phyloP scores from a whole-genome alignment of 495 filamentous ascomycete species.

The Penicillium herquei region DNA sequence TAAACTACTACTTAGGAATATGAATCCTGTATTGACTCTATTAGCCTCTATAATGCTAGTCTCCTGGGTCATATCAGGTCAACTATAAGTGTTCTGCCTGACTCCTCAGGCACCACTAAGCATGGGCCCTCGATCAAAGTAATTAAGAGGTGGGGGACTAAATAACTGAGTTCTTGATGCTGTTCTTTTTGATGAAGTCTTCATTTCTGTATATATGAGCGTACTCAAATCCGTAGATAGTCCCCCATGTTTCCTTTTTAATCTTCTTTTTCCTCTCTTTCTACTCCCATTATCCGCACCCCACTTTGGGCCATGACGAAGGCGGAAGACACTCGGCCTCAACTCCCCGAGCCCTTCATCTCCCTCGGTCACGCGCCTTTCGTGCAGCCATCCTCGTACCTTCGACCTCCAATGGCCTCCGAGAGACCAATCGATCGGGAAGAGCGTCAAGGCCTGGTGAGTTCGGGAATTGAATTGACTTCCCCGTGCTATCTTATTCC shows the following conservation, averaged over 20 bases:
- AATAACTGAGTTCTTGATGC: not conserved
- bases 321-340: slow-evolving; percentile 28
- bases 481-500: slow-evolving; percentile 5
- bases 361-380: slow-evolving; percentile 52
- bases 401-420: slow-evolving; percentile 65
- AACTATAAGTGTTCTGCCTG: not conserved
- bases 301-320: slow-evolving; percentile 25
- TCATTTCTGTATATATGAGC: too few species aligned
- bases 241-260: not conserved
- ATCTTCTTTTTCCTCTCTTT: not conserved
- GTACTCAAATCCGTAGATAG: not conserved
- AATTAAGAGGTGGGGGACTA: not conserved
- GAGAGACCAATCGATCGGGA: slow-evolving; percentile 81
- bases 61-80: too few species aligned
- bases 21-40: too few species aligned
- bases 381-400: slow-evolving; percentile 84
- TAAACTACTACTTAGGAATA: too few species aligned
- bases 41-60: too few species aligned
- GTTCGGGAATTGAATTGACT: slow-evolving; percentile 30
- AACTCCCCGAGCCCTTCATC: slow-evolving; percentile 20
- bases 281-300: slow-evolving; percentile 1
- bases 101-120: not conserved
- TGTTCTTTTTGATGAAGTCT: not conserved
- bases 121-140: too few species aligned
- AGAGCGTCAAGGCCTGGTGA: slow-evolving; percentile 89